These are phyloP conservation scores for Penicillium goetzii DNA, from an alignment of 495 filamentous ascomycete genomes.

Conservation along the genomic window DNA sequence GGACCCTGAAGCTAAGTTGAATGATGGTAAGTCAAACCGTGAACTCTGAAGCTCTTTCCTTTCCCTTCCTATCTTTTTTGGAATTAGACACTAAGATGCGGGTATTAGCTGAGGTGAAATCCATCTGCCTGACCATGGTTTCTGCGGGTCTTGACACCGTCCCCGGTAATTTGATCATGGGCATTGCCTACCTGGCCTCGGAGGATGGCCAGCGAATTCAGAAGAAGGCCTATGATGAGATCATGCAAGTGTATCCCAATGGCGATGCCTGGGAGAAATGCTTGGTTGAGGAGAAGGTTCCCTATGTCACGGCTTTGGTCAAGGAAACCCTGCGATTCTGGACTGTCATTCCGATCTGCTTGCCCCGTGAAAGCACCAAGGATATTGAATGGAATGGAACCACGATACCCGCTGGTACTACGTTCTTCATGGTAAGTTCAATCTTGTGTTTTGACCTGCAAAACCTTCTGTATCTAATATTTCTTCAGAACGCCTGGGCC, in stretches of 20 bases:
- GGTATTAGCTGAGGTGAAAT: conserved; percentile 63
- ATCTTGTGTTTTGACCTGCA: neutral
- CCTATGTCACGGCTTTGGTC: conserved; percentile 69
- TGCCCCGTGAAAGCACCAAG: conserved; percentile 67
- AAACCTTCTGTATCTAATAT: neutral
- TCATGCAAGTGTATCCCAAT: conserved; percentile 65
- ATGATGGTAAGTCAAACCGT: conserved; percentile 52
- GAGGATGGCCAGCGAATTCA: conserved; percentile 65
- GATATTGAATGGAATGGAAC: conserved; percentile 63
- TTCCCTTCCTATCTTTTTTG: neutral
- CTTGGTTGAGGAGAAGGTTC: conserved; percentile 68
- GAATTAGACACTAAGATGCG: neutral
- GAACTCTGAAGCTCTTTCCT: neutral
- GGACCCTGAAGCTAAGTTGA: conserved; percentile 63
- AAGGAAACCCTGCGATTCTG: conserved; percentile 73
- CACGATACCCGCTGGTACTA: conserved; percentile 64
- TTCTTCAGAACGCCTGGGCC: conserved; percentile 63
- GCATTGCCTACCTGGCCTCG: conserved; percentile 69
- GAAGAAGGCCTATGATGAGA: conserved; percentile 63
- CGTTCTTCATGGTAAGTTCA: conserved; percentile 63
- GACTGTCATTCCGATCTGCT: conserved; percentile 74
- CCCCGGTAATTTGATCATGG: conserved; percentile 71
- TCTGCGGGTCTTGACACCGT: conserved; percentile 72
- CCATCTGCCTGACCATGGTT: conserved; percentile 76
- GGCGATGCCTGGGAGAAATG: conserved; percentile 68